These are phyloP conservation scores for Carex kokanica DNA, from an alignment of 176 grass and related monocot genomes.

Conservation along the genomic window DNA sequence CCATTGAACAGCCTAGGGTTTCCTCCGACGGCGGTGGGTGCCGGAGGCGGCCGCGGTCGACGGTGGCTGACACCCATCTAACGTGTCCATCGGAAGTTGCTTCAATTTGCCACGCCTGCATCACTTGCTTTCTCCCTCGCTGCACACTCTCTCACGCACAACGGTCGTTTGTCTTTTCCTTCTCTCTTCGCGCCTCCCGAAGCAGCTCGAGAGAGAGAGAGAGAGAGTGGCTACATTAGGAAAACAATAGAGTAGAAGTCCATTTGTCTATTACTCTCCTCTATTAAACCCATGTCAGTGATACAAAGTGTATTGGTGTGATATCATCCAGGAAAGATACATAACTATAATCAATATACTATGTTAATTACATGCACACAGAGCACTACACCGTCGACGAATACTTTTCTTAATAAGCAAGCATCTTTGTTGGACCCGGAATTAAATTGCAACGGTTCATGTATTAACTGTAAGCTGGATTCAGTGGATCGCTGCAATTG, in stretches of 20 bases:
- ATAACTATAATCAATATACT: not conserved
- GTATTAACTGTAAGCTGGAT: not conserved
- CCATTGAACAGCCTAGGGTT: constrained; percentile 36
- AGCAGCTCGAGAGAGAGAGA: not conserved
- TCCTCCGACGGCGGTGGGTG: not conserved
- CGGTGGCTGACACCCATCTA: constrained; percentile 13
- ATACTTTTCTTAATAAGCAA: not conserved
- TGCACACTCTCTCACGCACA: not conserved
- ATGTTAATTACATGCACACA: not conserved
- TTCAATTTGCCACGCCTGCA: constrained; percentile 34
- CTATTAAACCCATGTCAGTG: not conserved
- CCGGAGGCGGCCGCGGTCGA: not conserved
- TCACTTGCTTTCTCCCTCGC: not conserved
- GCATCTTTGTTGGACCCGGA: not conserved
- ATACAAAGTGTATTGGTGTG: not conserved
- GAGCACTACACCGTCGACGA: not conserved
- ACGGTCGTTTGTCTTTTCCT: not conserved
- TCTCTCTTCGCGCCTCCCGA: constrained; percentile 4
- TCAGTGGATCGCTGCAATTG: not conserved
- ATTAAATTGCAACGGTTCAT: not conserved
- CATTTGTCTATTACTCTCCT: not conserved
- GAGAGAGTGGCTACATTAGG: not conserved
- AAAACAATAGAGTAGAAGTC: not conserved
- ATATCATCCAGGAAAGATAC: not conserved
- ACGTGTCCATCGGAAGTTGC: constrained; percentile 25